Conservation (phyloP, 768 basidiomycete species). For the Amanita subjunquillea region DNA sequence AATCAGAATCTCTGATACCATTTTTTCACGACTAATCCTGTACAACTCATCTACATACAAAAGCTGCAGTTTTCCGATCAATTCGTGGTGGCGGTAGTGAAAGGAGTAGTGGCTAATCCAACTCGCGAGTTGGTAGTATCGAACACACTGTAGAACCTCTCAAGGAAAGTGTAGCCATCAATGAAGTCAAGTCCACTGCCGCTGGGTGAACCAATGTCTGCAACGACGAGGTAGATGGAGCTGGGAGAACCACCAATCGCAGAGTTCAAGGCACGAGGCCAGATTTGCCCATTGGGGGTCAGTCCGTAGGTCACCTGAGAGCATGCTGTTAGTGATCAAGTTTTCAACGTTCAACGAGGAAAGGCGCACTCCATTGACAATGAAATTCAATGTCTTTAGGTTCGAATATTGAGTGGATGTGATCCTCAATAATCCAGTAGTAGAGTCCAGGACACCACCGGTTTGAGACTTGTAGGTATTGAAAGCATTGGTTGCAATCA, state of each 20-base stretch:
- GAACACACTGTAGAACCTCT: conserved; percentile 61
- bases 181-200: conserved; percentile 62
- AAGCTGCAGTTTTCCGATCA: background rate
- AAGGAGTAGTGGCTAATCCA: conserved; percentile 46
- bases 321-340: conserved; percentile 17
- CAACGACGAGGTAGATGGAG: conserved; percentile 48
- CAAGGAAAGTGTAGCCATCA: conserved; percentile 29
- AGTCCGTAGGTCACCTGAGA: conserved; percentile 39
- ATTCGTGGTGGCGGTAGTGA: conserved; percentile 20
- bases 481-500: conserved; percentile 37
- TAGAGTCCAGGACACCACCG: conserved; percentile 27
- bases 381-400: conserved; percentile 49
- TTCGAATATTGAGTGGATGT: conserved; percentile 38
- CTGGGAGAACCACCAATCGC: conserved; percentile 40
- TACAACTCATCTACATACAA: too few relatives aligned
- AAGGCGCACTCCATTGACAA: conserved; percentile 32
- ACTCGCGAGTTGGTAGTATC: conserved; percentile 48
- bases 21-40: too few relatives aligned
- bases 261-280: conserved; percentile 51
- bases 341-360: conserved; percentile 8
- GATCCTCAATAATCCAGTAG: conserved; percentile 41
- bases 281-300: conserved; percentile 58
- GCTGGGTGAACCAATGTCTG: conserved; percentile 37
- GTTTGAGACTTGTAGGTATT: conserved; percentile 31
- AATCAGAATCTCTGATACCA: too few relatives aligned